Base-by-base conservation (phyloP, 2,329 filamentous ascomycete species). In the Trichocomaceae sp. region DNA sequence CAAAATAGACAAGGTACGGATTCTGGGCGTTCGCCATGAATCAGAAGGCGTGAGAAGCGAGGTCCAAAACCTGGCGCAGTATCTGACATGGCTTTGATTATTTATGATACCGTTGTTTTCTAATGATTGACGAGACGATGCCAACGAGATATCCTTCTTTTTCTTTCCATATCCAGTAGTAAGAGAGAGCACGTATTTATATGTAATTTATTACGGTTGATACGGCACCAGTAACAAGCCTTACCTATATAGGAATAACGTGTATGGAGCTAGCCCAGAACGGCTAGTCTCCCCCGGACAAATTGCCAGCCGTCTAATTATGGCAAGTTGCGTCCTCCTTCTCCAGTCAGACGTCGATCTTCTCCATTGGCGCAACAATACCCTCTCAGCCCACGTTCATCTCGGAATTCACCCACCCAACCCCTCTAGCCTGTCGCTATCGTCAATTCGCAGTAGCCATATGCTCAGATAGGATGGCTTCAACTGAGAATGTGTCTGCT, bases 1-100 rank as follows among this genome's bases (percentile, higher is more conserved):
- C 8, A 72, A 70, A 57, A 74, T 74, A 58, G 75, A 72, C 15
- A 67, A 69, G n/a, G 75, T 76, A 33, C 66, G 71, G 31, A 66
- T 77, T 15, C 61, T 77, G 12, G 72, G 71, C 5, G 75, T 77
- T 39, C 66, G 70, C 39, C 74, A 76, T 60, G 75, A 72, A n/a
- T 73, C 72, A 19, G 72, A 75, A 20, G 75, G 75, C 7, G 64
- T 75, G 50, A 70, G 66, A 59, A 69, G 71, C 55, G 74, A 77
- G 62, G 22, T 41, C 9, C 31, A 44, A 15, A 58, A 66, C 17
- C 56, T 67, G 12, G 64, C 66, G 19, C 67, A 70, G 54, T 75
- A 75, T 61, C 57, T 59, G 13, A 69, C 62, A 13, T 75, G 73
- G 73, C 45, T 72, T 37, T 52, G 35, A 51, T 52, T 35, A 35